Evolutionary conservation across 805 yeast species (phyloP).

Genomic region (Nematodospora valgi): DNA sequence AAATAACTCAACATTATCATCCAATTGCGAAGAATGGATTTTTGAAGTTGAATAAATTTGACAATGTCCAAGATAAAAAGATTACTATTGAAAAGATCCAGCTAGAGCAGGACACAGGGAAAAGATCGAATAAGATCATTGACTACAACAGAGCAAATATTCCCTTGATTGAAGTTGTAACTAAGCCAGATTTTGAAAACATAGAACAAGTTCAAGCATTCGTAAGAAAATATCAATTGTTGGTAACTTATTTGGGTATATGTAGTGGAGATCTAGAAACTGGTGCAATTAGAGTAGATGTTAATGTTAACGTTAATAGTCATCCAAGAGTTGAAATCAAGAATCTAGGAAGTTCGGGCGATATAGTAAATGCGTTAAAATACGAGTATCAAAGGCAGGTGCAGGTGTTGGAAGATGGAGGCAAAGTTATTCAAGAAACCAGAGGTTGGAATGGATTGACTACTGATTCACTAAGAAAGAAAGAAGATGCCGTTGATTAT

Average conservation of each 20-base stretch:
- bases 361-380: conserved; percentile 71
- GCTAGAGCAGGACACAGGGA: conserved; percentile 93
- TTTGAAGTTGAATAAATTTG: conserved; percentile 49
- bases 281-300: conserved; percentile 95
- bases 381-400: conserved; percentile 75
- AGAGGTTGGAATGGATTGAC: conserved; percentile 86
- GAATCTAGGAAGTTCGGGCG: conserved; percentile 80
- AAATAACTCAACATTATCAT: conserved; percentile 82
- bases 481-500: conserved; percentile 83
- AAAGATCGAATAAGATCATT: conserved; percentile 38
- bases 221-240: conserved; percentile 72
- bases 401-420: conserved; percentile 35
- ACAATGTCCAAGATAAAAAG: conserved; percentile 46
- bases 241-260: conserved; percentile 64
- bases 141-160: conserved; percentile 84
- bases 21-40: conserved; percentile 76
- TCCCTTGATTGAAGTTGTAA: conserved; percentile 87
- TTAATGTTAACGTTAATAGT: conserved; percentile 76
- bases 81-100: conserved; percentile 79
- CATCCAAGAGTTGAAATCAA: conserved; percentile 83
- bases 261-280: conserved; percentile 91
- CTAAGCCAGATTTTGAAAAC: conserved; percentile 77
- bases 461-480: conserved; percentile 67
- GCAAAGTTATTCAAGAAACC: conserved; percentile 53
- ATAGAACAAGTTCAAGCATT: conserved; percentile 72